phyloP scores from a whole-genome alignment of 495 filamentous ascomycete species.

The Thermochaetoides thermophila region DNA sequence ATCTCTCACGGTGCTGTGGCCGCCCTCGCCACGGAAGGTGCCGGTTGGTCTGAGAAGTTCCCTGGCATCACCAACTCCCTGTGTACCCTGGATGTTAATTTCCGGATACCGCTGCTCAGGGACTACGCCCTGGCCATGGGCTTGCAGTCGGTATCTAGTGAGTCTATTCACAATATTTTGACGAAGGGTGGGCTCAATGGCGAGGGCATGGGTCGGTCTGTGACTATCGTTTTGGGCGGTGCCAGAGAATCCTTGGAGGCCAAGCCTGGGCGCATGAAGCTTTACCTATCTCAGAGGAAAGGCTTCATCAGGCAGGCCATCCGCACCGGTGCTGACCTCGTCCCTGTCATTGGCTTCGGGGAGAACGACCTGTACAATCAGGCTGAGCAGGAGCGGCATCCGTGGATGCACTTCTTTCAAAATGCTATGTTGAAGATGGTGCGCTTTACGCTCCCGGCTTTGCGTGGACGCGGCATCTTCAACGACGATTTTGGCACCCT shows the following conservation, averaged over 20 bases:
- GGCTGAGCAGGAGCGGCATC: conserved; percentile 52
- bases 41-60: conserved; percentile 79
- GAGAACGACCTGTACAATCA: conserved; percentile 96
- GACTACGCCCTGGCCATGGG: conserved; percentile 84
- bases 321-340: conserved; percentile 76
- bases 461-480: conserved; percentile 85
- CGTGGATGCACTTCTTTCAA: conserved; percentile 59
- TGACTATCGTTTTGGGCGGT: conserved; percentile 90
- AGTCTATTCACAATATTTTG: conserved; percentile 78
- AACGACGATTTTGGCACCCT: conserved; percentile 95
- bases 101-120: conserved; percentile 82
- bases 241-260: conserved; percentile 85
- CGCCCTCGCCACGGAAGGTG: conserved; percentile 78
- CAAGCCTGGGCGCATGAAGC: conserved; percentile 51
- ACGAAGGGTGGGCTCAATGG: conserved; percentile 58
- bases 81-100: conserved; percentile 85
- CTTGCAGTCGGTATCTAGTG: conserved; percentile 73
- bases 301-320: conserved; percentile 91
- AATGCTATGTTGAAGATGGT: conserved; percentile 64
- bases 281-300: conserved; percentile 70
- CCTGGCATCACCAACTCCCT: conserved; percentile 92
- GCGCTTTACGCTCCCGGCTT: conserved; percentile 86
- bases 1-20: conserved; percentile 91
- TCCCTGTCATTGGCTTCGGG: conserved; percentile 82
- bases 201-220: conserved; percentile 86